Conservation (phyloP, 139 green algal genomes). For the Micractinium conductrix region DNA sequence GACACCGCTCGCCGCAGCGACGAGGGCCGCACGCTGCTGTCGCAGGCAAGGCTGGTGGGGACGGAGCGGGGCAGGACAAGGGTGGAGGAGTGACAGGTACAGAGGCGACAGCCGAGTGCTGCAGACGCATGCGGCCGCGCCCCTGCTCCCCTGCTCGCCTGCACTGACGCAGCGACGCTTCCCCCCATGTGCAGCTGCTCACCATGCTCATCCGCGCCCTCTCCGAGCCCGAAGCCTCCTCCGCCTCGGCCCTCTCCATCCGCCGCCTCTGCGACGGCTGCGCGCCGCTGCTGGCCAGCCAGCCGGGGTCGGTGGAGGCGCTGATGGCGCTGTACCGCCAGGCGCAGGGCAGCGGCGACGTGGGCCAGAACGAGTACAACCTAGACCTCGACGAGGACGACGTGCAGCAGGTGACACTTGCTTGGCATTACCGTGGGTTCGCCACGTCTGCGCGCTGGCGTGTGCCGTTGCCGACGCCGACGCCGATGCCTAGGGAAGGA, state of each 20-base stretch:
- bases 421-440: too few species aligned
- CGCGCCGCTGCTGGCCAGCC: slow-evolving; percentile 49
- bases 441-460: too few species aligned
- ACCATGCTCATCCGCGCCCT: slow-evolving; percentile 52
- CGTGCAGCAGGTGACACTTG: slow-evolving; percentile 56
- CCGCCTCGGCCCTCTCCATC: slow-evolving; percentile 62
- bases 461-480: too few species aligned
- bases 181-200: slow-evolving; percentile 43
- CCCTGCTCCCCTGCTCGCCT: neutral
- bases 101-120: neutral
- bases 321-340: slow-evolving; percentile 72
- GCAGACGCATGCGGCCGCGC: neutral
- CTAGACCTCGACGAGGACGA: slow-evolving; percentile 63
- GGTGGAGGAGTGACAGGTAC: too few species aligned
- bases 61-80: neutral
- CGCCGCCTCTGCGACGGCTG: slow-evolving; percentile 70
- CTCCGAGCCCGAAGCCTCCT: slow-evolving; percentile 24
- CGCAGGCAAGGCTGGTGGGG: slow-evolving; percentile 6
- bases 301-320: slow-evolving; percentile 37
- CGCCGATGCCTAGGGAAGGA: too few species aligned
- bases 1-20: slow-evolving; percentile 33
- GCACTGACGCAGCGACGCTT: too few species aligned
- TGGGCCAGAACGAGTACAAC: slow-evolving; percentile 25
- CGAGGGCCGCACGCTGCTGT: slow-evolving; percentile 4
- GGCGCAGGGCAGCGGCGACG: slow-evolving; percentile 51